Conservation (phyloP, 2,329 filamentous ascomycete species). For the Penicillium palitans region DNA sequence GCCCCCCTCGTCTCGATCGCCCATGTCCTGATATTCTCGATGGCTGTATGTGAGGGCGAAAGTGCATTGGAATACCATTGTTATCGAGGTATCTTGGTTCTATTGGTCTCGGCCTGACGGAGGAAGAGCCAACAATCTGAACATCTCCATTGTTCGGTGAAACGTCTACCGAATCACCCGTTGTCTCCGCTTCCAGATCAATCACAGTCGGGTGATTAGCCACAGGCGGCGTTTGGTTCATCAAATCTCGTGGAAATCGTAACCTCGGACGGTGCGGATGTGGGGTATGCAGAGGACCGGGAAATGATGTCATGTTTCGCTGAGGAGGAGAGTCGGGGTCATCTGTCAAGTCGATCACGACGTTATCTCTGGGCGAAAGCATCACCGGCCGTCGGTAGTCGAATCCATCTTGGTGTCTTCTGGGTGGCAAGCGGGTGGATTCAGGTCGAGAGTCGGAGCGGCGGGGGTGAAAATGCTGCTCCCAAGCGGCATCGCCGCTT, state of each 20-base stretch:
- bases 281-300: constrained; percentile 3
- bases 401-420: constrained; percentile 53
- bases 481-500: constrained; percentile 29
- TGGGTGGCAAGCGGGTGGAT: constrained; percentile 32
- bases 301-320: not conserved
- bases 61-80: constrained; percentile 5
- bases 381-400: constrained; percentile 55
- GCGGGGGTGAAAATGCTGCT: constrained; percentile 27
- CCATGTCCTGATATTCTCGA: not conserved
- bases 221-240: constrained; percentile 15
- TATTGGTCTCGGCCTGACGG: constrained; percentile 22
- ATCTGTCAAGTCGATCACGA: constrained; percentile 49
- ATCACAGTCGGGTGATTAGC: constrained; percentile 30
- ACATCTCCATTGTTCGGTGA: constrained; percentile 49
- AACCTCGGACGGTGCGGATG: constrained; percentile 9
- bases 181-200: constrained; percentile 42
- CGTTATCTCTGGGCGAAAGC: constrained; percentile 34
- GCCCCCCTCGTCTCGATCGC: not conserved
- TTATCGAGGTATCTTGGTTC: constrained; percentile 13
- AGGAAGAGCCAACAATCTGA: constrained; percentile 47
- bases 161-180: constrained; percentile 17
- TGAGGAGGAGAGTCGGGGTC: constrained; percentile 43
- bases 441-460: constrained; percentile 22
- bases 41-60: not conserved
- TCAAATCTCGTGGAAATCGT: constrained; percentile 40